phyloP scores from a whole-genome alignment of 164 flowering plant genomes.

The Aristolochia californica region DNA sequence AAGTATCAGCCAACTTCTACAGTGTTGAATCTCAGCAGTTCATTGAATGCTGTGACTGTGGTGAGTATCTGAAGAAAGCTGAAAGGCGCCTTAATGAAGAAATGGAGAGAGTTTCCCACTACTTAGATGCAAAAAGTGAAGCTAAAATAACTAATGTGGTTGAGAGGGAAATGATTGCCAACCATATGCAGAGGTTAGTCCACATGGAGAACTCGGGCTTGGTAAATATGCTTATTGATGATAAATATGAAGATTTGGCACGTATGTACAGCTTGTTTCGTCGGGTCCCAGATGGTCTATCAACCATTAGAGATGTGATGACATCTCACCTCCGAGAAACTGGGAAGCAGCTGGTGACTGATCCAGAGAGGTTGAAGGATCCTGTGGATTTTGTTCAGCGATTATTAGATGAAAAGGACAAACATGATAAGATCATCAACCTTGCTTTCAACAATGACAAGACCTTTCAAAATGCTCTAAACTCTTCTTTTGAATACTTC shows the following conservation, averaged over 20 bases:
- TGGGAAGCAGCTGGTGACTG: constrained; percentile 82
- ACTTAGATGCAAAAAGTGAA: constrained; percentile 65
- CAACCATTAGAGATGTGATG: constrained; percentile 71
- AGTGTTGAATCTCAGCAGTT: constrained; percentile 66
- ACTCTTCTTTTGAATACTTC: constrained; percentile 83
- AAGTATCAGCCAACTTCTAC: constrained; percentile 69
- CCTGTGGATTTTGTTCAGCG: constrained; percentile 91
- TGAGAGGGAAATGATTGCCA: constrained; percentile 92
- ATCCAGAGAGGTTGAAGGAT: constrained; percentile 81
- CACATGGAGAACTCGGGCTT: constrained; percentile 95
- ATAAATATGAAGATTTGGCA: constrained; percentile 76
- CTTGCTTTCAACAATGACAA: constrained; percentile 69
- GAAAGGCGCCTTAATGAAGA: constrained; percentile 80
- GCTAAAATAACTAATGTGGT: constrained; percentile 75
- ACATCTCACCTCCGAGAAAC: constrained; percentile 75
- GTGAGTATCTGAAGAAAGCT: constrained; percentile 68
- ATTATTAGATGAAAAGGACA: constrained; percentile 73
- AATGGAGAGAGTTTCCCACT: constrained; percentile 72
- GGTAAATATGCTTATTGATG: constrained; percentile 85
- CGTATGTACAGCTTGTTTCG: constrained; percentile 78
- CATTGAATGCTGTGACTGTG: constrained; percentile 81
- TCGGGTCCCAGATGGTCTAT: constrained; percentile 72
- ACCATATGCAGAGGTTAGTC: constrained; percentile 79
- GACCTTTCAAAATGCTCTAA: constrained; percentile 87
- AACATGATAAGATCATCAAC: constrained; percentile 65